Conservation (phyloP, 305 asterid genomes). For the Fraxinus dipetala region DNA sequence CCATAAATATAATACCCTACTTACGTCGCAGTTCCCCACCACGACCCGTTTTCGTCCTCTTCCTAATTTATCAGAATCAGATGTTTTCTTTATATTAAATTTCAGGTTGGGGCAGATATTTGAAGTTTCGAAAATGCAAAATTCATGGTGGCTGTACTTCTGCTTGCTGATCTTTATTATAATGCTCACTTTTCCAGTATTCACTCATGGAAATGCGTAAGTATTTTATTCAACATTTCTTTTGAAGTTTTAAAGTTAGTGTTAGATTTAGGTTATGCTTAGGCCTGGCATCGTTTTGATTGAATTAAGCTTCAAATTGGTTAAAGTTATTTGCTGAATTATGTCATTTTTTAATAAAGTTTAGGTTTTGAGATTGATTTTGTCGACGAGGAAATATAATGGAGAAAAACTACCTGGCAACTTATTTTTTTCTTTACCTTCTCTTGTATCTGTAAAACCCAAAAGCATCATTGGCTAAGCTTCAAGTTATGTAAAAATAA, state of each 20-base stretch:
- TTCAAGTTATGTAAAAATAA: not conserved
- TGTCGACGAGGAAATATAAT: not conserved
- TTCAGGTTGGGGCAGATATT: not conserved
- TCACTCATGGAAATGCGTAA: not conserved
- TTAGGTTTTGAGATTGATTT: not conserved
- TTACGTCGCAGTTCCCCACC: not conserved
- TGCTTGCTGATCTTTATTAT: not conserved
- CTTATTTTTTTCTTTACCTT: not conserved
- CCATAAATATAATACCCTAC: not conserved
- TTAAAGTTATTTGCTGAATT: not conserved
- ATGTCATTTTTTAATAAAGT: not conserved
- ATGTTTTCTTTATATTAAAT: not conserved
- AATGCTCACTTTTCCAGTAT: not conserved
- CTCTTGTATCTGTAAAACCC: not conserved
- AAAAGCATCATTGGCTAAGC: not conserved
- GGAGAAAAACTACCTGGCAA: not conserved
- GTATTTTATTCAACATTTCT: not conserved
- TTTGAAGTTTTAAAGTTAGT: not conserved
- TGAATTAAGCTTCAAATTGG: not conserved
- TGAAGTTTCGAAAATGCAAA: not conserved
- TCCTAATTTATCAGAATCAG: not conserved
- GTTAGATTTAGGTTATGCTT: not conserved
- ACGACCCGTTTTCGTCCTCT: not conserved
- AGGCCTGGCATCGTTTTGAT: not conserved
- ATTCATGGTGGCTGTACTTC: not conserved